phyloP scores from a whole-genome alignment of 129 eudicot species.

The Helianthus annuus region DNA sequence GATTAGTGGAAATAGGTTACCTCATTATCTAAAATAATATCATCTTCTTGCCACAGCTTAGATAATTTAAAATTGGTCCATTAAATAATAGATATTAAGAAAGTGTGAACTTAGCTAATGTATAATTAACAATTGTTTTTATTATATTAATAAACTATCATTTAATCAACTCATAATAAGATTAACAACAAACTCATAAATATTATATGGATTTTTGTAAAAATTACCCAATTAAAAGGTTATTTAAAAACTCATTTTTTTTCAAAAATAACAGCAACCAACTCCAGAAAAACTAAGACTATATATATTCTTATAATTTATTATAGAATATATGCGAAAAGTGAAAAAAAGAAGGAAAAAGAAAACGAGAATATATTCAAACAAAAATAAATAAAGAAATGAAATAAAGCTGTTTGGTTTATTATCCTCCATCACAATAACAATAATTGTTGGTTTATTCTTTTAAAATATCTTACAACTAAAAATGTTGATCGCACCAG shows the following conservation, averaged over 20 bases:
- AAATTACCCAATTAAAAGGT: background rate
- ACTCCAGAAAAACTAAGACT: background rate
- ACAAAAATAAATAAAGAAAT: background rate
- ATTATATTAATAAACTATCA: background rate
- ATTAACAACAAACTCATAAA: background rate
- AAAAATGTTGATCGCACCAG: background rate
- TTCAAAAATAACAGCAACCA: background rate
- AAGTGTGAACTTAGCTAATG: too few species aligned
- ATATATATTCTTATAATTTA: background rate
- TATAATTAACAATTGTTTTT: background rate
- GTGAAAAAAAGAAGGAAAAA: background rate
- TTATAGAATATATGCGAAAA: slow-evolving; percentile 22
- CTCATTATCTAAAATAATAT: too few species aligned
- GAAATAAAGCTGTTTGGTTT: background rate
- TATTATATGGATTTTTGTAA: background rate
- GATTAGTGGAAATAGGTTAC: too few species aligned
- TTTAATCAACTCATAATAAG: background rate
- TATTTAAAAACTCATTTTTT: background rate
- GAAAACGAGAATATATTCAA: slow-evolving; percentile 20
- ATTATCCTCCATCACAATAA: background rate
- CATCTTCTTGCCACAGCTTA: background rate
- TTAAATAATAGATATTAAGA: too few species aligned
- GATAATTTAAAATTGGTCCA: background rate
- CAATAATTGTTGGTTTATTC: background rate
- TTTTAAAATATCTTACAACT: background rate